These are phyloP conservation scores for Verbena officinalis DNA, from an alignment of 257 asterid species.

Conservation along the genomic window DNA sequence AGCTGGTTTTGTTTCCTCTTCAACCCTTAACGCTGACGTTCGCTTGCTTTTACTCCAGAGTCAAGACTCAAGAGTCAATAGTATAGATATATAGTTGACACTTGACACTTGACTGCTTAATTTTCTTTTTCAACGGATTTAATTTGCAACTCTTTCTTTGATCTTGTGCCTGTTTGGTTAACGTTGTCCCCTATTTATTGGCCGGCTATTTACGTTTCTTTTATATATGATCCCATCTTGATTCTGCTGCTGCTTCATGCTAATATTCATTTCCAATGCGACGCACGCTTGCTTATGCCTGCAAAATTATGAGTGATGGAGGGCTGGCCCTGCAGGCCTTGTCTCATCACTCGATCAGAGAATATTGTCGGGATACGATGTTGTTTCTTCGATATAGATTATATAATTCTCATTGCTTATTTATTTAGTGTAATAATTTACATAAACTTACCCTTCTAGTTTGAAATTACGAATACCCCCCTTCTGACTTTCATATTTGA, in stretches of 20 bases:
- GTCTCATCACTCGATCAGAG: background rate
- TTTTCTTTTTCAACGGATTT: background rate
- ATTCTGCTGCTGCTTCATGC: background rate
- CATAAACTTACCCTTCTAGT: too few species aligned
- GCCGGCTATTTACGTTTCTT: background rate
- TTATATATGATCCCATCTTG: background rate
- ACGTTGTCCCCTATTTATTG: background rate
- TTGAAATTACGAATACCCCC: too few species aligned
- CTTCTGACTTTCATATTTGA: too few species aligned
- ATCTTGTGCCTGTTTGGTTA: slow-evolving; percentile 7
- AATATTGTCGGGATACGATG: slow-evolving; percentile 3
- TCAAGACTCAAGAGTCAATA: too few species aligned
- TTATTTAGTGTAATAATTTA: background rate
- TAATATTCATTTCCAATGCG: slow-evolving; percentile 3
- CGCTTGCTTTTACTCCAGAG: background rate
- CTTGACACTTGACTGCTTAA: background rate
- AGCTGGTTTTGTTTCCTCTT: slow-evolving; percentile 26
- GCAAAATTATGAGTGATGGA: too few species aligned
- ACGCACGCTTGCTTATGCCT: slow-evolving; percentile 9
- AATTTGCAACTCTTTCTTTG: background rate
- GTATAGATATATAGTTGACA: too few species aligned
- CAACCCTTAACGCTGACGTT: slow-evolving; percentile 14
- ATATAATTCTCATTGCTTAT: too few species aligned
- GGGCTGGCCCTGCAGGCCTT: too few species aligned
- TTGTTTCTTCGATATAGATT: background rate